These are phyloP conservation scores for Phytophthora sansomeana DNA, from an alignment of 352 stramenopile species.

Conservation along the genomic window DNA sequence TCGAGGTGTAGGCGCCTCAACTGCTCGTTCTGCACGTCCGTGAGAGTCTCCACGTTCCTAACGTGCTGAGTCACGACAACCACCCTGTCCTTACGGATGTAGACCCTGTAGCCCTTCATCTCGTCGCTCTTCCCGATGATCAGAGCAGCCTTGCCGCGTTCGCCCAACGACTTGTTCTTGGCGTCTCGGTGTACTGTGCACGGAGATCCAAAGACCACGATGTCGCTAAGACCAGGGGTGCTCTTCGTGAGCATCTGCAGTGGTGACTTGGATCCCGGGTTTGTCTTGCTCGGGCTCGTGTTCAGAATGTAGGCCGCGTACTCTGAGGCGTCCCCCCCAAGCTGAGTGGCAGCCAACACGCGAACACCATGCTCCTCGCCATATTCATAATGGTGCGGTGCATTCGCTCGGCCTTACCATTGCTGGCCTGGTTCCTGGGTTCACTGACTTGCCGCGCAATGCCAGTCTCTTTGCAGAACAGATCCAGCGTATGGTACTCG, in stretches of 20 bases:
- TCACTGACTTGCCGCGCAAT: constrained; percentile 31
- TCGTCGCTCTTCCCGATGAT: constrained; percentile 1
- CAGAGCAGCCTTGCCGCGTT: too few species aligned
- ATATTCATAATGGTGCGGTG: constrained; percentile 44
- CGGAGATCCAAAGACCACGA: constrained; percentile 18
- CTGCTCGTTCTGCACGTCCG: too few species aligned
- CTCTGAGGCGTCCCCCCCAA: too few species aligned
- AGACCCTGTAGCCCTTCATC: background rate
- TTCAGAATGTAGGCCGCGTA: too few species aligned
- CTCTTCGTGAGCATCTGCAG: too few species aligned
- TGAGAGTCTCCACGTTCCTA: background rate
- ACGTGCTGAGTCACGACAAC: background rate
- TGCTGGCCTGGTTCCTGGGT: constrained; percentile 21
- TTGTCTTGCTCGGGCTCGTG: too few species aligned
- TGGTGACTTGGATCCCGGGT: too few species aligned
- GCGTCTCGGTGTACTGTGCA: constrained; percentile 16
- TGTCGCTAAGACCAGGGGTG: background rate
- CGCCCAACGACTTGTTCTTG: constrained; percentile 25
- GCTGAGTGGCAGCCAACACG: constrained; percentile 19
- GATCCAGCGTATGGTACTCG: constrained; percentile 31
- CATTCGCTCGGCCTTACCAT: constrained; percentile 43
- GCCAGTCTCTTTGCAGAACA: constrained; percentile 30
- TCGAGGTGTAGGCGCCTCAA: background rate
- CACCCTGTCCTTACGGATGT: background rate
- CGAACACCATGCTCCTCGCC: constrained; percentile 35